Base-by-base conservation (phyloP, 2,329 filamentous ascomycete genomes). In the Emmonsia crescens region DNA sequence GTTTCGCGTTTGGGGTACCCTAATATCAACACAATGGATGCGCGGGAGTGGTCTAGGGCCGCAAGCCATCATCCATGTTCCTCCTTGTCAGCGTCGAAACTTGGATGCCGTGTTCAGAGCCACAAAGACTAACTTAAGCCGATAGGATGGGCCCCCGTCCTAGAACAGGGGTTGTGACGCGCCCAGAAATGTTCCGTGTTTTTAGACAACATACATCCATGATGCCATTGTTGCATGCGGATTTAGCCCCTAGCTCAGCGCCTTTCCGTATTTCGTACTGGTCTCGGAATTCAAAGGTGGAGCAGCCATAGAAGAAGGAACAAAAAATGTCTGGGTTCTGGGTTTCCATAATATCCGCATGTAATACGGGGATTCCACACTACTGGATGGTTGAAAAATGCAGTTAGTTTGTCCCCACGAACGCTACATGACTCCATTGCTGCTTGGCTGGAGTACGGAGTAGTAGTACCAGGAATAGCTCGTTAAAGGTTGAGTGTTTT, bases 211-310 rank as follows among this genome's bases (percentile, higher is more conserved):
- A 57, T 57, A 44, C 54, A 46, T 33, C 12, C 52, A 56, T 56
- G 31, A 56, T 56, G 52, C 36, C 56, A 57, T 46, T 33, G 56
- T 57, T 48, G 56, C 56, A 46, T 57, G 56, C 40, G 19, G 56
- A 46, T 46, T 57, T 33, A 33, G 56, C 40, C 40, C 16, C 55
- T n/a, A 29, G 24, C 56, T 24, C 38, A 57, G 56, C 40, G 16
- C 21, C 40, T 33, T 57, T 31, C 56, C 27, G 24, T 57, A 57
- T 57, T 33, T 36, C 56, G 42, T 31, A 14, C 27, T 57, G 56
- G 56, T 33, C 56, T 57, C 56, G 56, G 56, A 57, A 57, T 48
- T 57, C 40, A 57, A 57, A 14, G 40, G 56, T 57, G 56, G 56
- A 46, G 38, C 38, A 21, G 40, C 40, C 40, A 46, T 57, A 16